A percentile compares a stretch with the other conserved stretches of the same genome.
phyloP scores from a whole-genome alignment of 228 moss, liverwort and hornwort genomes.

The Sphagnum fallax region DNA sequence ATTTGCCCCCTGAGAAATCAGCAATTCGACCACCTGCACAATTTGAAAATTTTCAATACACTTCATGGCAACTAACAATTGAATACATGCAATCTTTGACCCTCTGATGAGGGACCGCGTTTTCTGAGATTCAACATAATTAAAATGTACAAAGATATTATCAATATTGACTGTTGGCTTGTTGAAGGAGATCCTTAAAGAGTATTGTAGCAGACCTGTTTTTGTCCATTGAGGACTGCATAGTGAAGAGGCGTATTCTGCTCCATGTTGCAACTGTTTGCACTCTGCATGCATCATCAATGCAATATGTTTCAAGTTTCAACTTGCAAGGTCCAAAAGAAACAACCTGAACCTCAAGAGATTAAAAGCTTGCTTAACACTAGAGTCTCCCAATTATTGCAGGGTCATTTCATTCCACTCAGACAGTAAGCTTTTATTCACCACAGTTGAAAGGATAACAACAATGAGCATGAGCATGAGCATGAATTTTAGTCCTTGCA shows the following conservation, averaged over 20 bases:
- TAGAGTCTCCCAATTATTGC: too few species aligned
- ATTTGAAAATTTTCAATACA: neutral
- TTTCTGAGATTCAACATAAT: neutral
- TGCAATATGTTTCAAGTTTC: conserved; percentile 1
- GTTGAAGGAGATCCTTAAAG: neutral
- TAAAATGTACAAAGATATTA: neutral
- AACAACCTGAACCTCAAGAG: too few species aligned
- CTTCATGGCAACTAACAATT: conserved; percentile 1
- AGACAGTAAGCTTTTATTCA: neutral
- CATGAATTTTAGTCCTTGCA: too few species aligned
- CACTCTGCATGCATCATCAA: conserved; percentile 35
- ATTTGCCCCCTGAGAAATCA: conserved; percentile 69
- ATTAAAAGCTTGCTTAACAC: too few species aligned
- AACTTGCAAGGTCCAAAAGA: neutral
- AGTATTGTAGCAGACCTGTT: conserved; percentile 21
- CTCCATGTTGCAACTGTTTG: conserved; percentile 77
- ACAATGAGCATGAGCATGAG: neutral
- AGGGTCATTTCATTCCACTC: neutral
- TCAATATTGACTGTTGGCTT: neutral
- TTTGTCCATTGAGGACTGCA: conserved; percentile 82
- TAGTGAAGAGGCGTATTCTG: conserved; percentile 92
- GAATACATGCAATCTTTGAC: neutral
- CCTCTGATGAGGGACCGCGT: neutral
- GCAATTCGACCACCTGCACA: conserved; percentile 64
- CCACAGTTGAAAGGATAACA: neutral